A percentile compares a stretch with the other conserved stretches of the same genome.
Conservation (phyloP, 2,329 filamentous ascomycete genomes). For the Bipolaris oryzae region DNA sequence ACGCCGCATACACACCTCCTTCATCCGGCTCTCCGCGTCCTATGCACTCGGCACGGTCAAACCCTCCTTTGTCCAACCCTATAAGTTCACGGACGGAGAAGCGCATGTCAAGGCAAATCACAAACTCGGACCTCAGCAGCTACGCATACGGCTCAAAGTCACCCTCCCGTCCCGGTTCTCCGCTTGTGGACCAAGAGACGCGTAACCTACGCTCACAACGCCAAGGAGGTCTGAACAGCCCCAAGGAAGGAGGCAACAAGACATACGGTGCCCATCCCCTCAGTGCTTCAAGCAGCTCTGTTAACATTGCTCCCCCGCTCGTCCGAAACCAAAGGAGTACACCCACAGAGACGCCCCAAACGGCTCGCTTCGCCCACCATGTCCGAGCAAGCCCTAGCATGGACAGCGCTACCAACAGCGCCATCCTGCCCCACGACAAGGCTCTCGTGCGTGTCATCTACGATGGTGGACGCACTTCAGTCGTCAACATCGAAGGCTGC, state of each 20-base stretch:
- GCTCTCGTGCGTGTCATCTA: slow-evolving; percentile 93
- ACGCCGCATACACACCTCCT: slow-evolving; percentile 63
- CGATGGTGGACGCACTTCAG: slow-evolving; percentile 87
- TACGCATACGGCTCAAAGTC: slow-evolving; percentile 59
- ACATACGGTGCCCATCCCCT: slow-evolving; percentile 63
- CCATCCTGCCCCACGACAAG: slow-evolving; percentile 81
- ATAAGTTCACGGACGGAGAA: slow-evolving; percentile 54
- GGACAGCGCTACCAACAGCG: slow-evolving; percentile 77
- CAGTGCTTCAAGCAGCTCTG: slow-evolving; percentile 59
- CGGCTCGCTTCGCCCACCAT: slow-evolving; percentile 69
- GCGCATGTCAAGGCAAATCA: slow-evolving; percentile 56
- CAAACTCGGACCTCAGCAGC: slow-evolving; percentile 48
- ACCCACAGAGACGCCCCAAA: slow-evolving; percentile 67
- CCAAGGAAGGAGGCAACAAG: slow-evolving; percentile 59
- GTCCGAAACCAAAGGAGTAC: slow-evolving; percentile 53
- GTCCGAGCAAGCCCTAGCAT: slow-evolving; percentile 81
- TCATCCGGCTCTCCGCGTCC: slow-evolving; percentile 70
- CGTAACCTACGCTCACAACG: slow-evolving; percentile 61
- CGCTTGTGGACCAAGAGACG: slow-evolving; percentile 65
- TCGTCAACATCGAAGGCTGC: slow-evolving; percentile 91
- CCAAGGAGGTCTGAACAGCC: slow-evolving; percentile 63
- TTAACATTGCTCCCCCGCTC: slow-evolving; percentile 54
- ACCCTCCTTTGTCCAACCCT: slow-evolving; percentile 46
- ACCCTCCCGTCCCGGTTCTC: slow-evolving; percentile 73
- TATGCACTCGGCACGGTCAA: slow-evolving; percentile 58